Conservation (phyloP, 495 filamentous ascomycete species). For the Parathielavia hyrcaniae region DNA sequence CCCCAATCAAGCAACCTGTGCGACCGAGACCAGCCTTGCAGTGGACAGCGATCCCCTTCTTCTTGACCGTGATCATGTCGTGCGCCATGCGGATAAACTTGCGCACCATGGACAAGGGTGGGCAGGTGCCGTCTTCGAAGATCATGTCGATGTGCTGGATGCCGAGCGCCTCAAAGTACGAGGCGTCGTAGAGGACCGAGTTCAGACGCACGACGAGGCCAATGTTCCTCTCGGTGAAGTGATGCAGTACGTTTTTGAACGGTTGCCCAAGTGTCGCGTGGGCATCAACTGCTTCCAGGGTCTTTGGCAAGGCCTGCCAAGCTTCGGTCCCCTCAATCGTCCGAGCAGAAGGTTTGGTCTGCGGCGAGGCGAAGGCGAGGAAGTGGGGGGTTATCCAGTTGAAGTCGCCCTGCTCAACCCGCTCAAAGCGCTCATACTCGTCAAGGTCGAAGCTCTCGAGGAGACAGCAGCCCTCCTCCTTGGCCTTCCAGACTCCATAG, state of each 20-base stretch:
- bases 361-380: constrained; percentile 92
- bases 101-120: constrained; percentile 72
- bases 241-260: constrained; percentile 90
- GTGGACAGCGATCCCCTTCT: constrained; percentile 89
- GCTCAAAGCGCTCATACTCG: constrained; percentile 93
- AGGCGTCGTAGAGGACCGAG: constrained; percentile 88
- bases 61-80: constrained; percentile 80
- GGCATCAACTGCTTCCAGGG: constrained; percentile 55
- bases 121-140: constrained; percentile 97
- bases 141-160: constrained; percentile 98
- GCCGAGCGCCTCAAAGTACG: constrained; percentile 89
- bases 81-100: constrained; percentile 94
- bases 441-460: constrained; percentile 87
- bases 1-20: constrained; percentile 89
- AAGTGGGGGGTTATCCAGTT: constrained; percentile 97
- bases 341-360: constrained; percentile 65
- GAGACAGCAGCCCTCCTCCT: constrained; percentile 83
- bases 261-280: constrained; percentile 61
- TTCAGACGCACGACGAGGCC: constrained; percentile 93
- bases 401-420: constrained; percentile 98
- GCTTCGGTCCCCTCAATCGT: constrained; percentile 63
- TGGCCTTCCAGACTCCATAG: constrained; percentile 97
- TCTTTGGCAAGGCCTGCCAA: constrained; percentile 65
- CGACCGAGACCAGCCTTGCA: constrained; percentile 98
- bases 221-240: constrained; percentile 80